Base-by-base conservation (phyloP, 352 stramenopile genomes). In the Phytophthora pluvialis region DNA sequence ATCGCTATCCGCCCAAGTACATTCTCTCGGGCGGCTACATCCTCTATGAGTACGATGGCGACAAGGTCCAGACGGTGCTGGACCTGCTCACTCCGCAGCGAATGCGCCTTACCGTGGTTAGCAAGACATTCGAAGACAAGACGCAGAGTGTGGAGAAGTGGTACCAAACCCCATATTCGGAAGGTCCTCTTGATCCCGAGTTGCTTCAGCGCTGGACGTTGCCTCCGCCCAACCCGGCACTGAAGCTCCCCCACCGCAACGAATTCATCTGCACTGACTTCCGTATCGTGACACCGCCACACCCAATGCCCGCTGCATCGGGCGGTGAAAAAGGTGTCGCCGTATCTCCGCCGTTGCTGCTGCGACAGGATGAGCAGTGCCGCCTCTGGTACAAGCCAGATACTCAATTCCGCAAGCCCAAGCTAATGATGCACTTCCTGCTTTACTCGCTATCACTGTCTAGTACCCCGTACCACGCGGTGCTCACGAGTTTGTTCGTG, bases 331-430 rank as follows among this genome's bases (percentile, higher is more conserved):
- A 45, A 44, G 47, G 48, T 15, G 18, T 42, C 13, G 10, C 15
- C 10, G 36, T 55, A 26, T 63, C 59, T 25, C 50, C 63, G 9
- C 79, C 80, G 10, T 15, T 77, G 38, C 48, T 89, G 11, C 26
- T 91, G 11, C 77, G 72, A 15, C 58, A 88, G 7, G 79, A 89
- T 48, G 71, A 76, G 5, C 51, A 67, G 2, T 83, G 73, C n/a
- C 80, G 83, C 1, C 38, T 93, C 18, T 96, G 86, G 88, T 95
- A 90, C 78, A 96, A 97, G 64, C 77, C 86, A 0, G 91, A 98
- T 64, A 85, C 81, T n/a, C 70, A 88, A 21, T 98, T 98, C 74
- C 72, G 80, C 52, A 97, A 98, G 70, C 93, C 93, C 3, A 98
- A 97, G 67, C 67, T 97, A 12, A 93, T 94, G 67, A 66, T 97